Evolutionary conservation across 2,329 filamentous ascomycete species (phyloP).

Genomic region (Pseudocercospora fijiensis): DNA sequence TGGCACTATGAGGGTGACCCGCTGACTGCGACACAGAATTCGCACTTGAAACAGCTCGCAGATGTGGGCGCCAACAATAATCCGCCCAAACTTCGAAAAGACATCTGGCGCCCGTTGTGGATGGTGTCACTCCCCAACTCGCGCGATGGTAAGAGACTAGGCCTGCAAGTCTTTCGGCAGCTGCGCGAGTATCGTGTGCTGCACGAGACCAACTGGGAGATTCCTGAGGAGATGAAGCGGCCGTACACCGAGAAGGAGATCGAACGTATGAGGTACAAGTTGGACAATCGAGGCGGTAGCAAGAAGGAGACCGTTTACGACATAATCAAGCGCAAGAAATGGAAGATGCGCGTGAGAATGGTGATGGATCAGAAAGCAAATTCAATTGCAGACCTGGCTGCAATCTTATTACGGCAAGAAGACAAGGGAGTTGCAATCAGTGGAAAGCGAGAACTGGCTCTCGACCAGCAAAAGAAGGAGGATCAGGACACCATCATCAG

Average conservation of each 20-base stretch:
- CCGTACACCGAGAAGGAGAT: conserved; percentile 42
- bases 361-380: conserved; percentile 67
- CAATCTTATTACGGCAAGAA: conserved; percentile 54
- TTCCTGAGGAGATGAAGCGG: conserved; percentile 36
- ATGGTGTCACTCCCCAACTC: conserved; percentile 56
- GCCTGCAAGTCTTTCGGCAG: conserved; percentile 57
- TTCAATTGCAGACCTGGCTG: conserved; percentile 59
- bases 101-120: conserved; percentile 62
- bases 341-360: conserved; percentile 52
- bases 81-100: conserved; percentile 58
- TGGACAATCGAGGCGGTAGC: conserved; percentile 34
- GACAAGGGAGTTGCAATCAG: conserved; percentile 34
- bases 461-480: background rate
- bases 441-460: conserved; percentile 19
- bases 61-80: conserved; percentile 65
- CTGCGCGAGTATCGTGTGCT: conserved; percentile 61
- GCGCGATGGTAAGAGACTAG: conserved; percentile 39
- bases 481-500: conserved; percentile 26
- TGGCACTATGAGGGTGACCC: no score
- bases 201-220: conserved; percentile 56
- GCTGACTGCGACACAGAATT: background rate
- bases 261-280: conserved; percentile 44
- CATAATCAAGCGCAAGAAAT: conserved; percentile 39
- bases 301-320: conserved; percentile 37
- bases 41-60: conserved; percentile 57